Evolutionary conservation across 768 basidiomycete genomes (phyloP), one percentile per base, ranked within the genome.

Genomic region (Filobasidium floriforme): DNA sequence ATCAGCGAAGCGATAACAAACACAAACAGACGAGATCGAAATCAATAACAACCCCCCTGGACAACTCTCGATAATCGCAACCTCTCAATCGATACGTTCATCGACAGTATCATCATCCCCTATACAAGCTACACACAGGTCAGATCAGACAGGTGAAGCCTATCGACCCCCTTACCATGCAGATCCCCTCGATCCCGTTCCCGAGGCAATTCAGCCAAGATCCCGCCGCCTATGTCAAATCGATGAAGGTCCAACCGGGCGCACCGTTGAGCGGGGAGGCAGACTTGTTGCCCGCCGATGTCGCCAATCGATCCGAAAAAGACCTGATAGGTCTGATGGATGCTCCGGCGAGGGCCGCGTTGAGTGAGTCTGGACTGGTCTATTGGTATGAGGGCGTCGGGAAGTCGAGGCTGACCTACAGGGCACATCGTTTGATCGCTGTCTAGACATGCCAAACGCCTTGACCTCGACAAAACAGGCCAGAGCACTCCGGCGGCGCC

Each of bases 311-410:
- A 24, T 22, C 28, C 4, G 22, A 29, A 28, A 59, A 59, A 6
- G 24, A 32, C 32, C 59, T 19, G 7, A 60, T 65, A n/a, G 62
- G 57, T 7, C 24, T 63, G 44, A 59, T 68, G 62, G 77, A 78
- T 63, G 77, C 77, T 28, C 77, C 77, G 7, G 76, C 75, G 15
- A 52, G 77, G 66, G 77, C 77, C 44, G 77, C 77, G 19, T 63
- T 78, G 71, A 73, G 67, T 68, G 24, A 68, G 67, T 51, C 18
- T 3, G 14, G 4, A 3, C 19, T 28, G 19, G 26, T 37, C 57
- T 3, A 37, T 37, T 5, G 18, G 57, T 18, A n/a, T 59, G 18
- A 2, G 22, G 19, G 18, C 57, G 3, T 5, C n/a, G n/a, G 18
- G 7, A 44, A 3, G 9, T 2, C 11, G 41, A 15, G 14, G 26